These are phyloP conservation scores for Spinacia oleracea DNA, from an alignment of 179 eudicot species.

Conservation along the genomic window DNA sequence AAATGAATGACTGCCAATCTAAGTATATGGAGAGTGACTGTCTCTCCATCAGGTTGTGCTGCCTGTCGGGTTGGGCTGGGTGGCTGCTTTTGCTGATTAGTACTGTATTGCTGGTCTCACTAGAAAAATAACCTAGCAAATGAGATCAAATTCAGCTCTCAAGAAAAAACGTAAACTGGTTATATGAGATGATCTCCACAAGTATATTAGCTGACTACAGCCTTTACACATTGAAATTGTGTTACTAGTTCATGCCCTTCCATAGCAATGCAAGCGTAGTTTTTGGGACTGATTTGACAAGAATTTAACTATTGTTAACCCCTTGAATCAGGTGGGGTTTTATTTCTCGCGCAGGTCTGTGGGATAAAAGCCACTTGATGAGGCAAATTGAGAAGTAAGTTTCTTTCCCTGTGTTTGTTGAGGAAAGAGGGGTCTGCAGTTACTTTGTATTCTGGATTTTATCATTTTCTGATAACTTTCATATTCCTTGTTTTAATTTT, in stretches of 20 bases:
- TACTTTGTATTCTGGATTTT: background rate
- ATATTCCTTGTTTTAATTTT: background rate
- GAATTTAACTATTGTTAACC: slow-evolving; percentile 21
- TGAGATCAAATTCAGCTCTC: background rate
- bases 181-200: background rate
- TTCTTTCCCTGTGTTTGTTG: background rate
- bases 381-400: slow-evolving; percentile 93
- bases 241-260: background rate
- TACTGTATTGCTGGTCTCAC: background rate
- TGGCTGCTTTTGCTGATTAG: background rate
- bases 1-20: background rate
- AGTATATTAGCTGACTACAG: background rate
- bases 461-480: background rate
- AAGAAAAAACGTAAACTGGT: background rate
- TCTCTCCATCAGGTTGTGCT: background rate
- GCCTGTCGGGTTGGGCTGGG: background rate
- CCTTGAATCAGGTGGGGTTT: slow-evolving; percentile 80
- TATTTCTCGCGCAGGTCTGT: slow-evolving; percentile 93
- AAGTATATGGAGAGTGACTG: background rate
- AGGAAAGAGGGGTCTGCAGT: too few relatives aligned
- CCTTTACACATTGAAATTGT: background rate
- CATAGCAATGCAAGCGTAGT: slow-evolving; percentile 1
- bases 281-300: slow-evolving; percentile 16
- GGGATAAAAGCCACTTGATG: slow-evolving; percentile 98
- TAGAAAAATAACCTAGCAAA: background rate